These are phyloP conservation scores for Theileria parva DNA, from an alignment of 169 alveolate species.

Conservation along the genomic window DNA sequence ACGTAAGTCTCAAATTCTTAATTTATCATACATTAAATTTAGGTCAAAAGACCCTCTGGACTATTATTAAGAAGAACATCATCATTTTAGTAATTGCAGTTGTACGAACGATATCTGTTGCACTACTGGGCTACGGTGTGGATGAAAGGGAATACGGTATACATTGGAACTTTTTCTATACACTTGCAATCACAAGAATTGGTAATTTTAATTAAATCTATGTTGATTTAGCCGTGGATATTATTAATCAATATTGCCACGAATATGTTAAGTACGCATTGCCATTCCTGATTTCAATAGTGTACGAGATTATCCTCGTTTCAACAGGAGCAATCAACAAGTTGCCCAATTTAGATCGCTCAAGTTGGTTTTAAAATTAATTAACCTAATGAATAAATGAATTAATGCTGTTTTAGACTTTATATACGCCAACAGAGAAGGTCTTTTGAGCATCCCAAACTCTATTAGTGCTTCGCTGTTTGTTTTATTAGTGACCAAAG, in stretches of 20 bases:
- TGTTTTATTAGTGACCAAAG: conserved; percentile 8
- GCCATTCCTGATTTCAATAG: conserved; percentile 25
- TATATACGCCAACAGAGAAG: conserved; percentile 52
- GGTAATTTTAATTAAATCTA: conserved; percentile 15
- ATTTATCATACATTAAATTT: background rate
- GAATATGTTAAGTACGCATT: background rate
- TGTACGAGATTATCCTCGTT: conserved; percentile 22
- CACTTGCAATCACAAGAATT: conserved; percentile 38
- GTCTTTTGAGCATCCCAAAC: conserved; percentile 47
- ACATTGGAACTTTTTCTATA: conserved; percentile 52
- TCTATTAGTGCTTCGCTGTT: conserved; percentile 20
- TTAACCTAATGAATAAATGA: background rate
- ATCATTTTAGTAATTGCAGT: conserved; percentile 33
- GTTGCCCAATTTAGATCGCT: background rate
- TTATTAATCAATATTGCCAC: background rate
- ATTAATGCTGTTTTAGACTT: background rate
- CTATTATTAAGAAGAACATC: conserved; percentile 26
- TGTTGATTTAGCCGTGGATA: background rate
- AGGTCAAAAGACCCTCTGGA: background rate
- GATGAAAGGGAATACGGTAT: conserved; percentile 59
- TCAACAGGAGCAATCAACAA: conserved; percentile 1
- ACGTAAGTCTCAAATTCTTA: conserved; percentile 10
- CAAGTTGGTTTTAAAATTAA: background rate
- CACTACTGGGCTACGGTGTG: conserved; percentile 23
- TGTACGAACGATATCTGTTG: conserved; percentile 23